These are phyloP conservation scores for Microcera coccophila DNA, from an alignment of 2,329 filamentous ascomycete species.

Conservation along the genomic window DNA sequence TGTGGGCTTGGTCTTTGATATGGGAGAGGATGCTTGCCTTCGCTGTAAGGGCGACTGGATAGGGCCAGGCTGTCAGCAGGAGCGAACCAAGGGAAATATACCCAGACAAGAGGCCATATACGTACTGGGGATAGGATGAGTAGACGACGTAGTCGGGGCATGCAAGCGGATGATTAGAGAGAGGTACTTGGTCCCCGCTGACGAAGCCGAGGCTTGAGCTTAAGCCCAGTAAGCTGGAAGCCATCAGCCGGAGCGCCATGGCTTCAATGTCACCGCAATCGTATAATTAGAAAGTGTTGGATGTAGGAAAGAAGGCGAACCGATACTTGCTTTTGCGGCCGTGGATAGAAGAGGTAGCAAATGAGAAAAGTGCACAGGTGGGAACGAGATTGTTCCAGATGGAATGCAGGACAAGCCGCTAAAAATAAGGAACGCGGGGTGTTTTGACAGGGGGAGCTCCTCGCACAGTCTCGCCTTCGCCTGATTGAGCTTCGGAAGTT, in stretches of 20 bases:
- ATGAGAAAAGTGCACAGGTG: too few relatives aligned
- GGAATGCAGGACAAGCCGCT: too few relatives aligned
- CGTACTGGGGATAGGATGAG: conserved; percentile 39
- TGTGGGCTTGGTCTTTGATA: conserved; percentile 76
- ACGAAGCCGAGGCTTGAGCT: conserved; percentile 14
- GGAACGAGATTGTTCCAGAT: too few relatives aligned
- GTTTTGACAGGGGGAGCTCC: too few relatives aligned
- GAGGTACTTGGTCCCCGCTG: conserved; percentile 22
- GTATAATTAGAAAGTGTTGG: too few relatives aligned
- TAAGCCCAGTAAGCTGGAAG: conserved; percentile 26
- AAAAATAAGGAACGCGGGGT: too few relatives aligned
- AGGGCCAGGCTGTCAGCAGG: conserved; percentile 6
- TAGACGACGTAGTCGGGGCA: conserved; percentile 43
- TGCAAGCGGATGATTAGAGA: conserved; percentile 26
- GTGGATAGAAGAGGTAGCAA: too few relatives aligned
- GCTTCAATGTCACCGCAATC: neutral
- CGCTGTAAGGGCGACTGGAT: conserved; percentile 70
- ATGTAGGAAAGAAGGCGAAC: too few relatives aligned
- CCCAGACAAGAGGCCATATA: neutral
- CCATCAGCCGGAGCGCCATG: conserved; percentile 28
- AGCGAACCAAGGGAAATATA: neutral
- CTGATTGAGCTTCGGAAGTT: too few relatives aligned
- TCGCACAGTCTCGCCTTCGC: too few relatives aligned
- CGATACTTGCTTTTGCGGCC: too few relatives aligned
- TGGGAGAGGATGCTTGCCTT: conserved; percentile 73